Conservation (phyloP, 2,329 filamentous ascomycete genomes). For the Stagonosporopsis chrysanthemi region DNA sequence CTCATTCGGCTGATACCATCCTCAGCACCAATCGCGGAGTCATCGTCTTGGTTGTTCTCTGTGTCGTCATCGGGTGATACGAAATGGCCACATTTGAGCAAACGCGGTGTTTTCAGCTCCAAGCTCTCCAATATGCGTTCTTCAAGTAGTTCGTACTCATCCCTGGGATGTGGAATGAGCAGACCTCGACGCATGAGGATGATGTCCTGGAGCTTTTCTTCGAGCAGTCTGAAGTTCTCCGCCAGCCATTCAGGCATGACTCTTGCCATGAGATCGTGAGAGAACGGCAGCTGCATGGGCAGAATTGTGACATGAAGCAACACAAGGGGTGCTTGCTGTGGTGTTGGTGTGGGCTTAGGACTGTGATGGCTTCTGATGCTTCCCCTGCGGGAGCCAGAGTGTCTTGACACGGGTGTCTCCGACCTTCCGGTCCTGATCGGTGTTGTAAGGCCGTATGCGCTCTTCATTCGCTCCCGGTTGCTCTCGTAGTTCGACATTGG, state of each 20-base stretch:
- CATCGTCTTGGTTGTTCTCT: slow-evolving; percentile 51
- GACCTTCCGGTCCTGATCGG: slow-evolving; percentile 43
- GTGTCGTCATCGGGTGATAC: slow-evolving; percentile 52
- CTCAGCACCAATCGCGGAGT: slow-evolving; percentile 46
- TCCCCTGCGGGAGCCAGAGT: slow-evolving; percentile 38
- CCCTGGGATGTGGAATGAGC: slow-evolving; percentile 77
- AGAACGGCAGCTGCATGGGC: slow-evolving; percentile 71
- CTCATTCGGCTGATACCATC: slow-evolving; percentile 48
- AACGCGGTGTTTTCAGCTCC: slow-evolving; percentile 73
- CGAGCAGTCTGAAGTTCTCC: slow-evolving; percentile 71
- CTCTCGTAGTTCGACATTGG: slow-evolving; percentile 41
- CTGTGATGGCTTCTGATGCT: slow-evolving; percentile 39
- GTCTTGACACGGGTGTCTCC: slow-evolving; percentile 40
- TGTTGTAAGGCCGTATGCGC: slow-evolving; percentile 43
- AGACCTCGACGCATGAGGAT: slow-evolving; percentile 74
- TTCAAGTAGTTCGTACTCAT: slow-evolving; percentile 81
- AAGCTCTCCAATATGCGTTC: slow-evolving; percentile 78
- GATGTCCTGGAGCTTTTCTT: slow-evolving; percentile 75
- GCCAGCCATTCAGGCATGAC: slow-evolving; percentile 59
- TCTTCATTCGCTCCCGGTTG: slow-evolving; percentile 42
- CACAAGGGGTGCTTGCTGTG: slow-evolving; percentile 70
- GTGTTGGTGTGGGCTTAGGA: slow-evolving; percentile 38
- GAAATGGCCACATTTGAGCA: slow-evolving; percentile 80
- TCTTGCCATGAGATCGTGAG: slow-evolving; percentile 56
- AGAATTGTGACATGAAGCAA: slow-evolving; percentile 80